Percentiles rank a stretch among this genome's conserved stretches.
Evolutionary conservation across 306 rosid genomes (phyloP).

Genomic region (Phaseolus lunatus): DNA sequence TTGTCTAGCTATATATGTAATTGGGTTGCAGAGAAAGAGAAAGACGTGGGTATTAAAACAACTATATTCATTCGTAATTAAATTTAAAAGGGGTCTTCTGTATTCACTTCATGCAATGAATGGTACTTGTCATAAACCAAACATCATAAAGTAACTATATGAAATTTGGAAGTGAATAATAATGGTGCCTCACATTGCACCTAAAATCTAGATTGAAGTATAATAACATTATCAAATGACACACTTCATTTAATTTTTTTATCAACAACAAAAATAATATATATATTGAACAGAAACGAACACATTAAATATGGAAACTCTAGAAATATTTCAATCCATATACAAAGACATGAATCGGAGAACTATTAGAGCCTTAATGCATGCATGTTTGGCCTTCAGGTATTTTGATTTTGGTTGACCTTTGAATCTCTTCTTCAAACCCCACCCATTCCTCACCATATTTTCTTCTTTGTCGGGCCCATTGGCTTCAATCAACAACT

Average conservation of each 20-base stretch:
- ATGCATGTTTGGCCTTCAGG: constrained; percentile 43
- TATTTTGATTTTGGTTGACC: too few species aligned
- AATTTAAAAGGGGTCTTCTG: constrained; percentile 13
- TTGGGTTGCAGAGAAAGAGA: neutral
- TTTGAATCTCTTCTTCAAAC: neutral
- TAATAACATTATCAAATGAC: neutral
- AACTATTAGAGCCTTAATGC: too few species aligned
- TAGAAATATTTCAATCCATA: too few species aligned
- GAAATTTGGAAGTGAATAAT: constrained; percentile 7
- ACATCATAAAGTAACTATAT: neutral
- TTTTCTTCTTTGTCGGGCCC: constrained; percentile 54
- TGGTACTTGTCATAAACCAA: neutral
- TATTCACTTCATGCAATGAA: neutral
- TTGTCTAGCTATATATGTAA: neutral
- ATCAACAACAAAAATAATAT: too few species aligned
- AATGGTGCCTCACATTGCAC: neutral
- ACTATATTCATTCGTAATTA: neutral
- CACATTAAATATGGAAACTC: too few species aligned
- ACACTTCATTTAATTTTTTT: too few species aligned
- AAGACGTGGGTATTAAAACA: neutral
- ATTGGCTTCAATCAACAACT: too few species aligned
- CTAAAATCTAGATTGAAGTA: neutral
- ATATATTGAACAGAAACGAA: too few species aligned
- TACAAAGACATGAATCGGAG: too few species aligned
- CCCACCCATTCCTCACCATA: constrained; percentile 58